Evolutionary conservation across 176 grass and related monocot species (phyloP).

Genomic region (Musa schizocarpa): DNA sequence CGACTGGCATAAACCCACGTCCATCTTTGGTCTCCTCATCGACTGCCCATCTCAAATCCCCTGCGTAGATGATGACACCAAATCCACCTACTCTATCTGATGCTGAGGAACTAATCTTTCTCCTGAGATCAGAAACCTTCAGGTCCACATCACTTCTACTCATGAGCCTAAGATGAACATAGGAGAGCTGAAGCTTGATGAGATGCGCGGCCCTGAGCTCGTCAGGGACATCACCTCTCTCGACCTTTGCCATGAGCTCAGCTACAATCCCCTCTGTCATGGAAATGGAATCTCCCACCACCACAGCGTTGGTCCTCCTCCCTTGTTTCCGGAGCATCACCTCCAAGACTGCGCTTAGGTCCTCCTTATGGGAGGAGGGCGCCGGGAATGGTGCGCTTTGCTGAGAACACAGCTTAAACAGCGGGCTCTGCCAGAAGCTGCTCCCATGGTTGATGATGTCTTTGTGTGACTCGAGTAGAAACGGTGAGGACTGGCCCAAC

Average conservation of each 20-base stretch:
- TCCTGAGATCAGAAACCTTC: constrained; percentile 59
- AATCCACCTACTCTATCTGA: constrained; percentile 10
- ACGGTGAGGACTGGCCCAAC: constrained; percentile 7
- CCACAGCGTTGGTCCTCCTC: constrained; percentile 40
- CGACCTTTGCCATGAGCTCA: constrained; percentile 44
- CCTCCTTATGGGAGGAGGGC: constrained; percentile 28
- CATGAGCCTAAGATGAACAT: constrained; percentile 68
- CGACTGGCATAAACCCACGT: constrained; percentile 37
- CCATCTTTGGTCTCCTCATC: constrained; percentile 34
- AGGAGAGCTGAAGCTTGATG: constrained; percentile 65
- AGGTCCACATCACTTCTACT: constrained; percentile 48
- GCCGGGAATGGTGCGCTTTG: neutral
- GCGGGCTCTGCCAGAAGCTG: constrained; percentile 49
- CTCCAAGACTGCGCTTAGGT: constrained; percentile 48
- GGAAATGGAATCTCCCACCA: constrained; percentile 66
- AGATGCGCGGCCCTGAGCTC: constrained; percentile 51
- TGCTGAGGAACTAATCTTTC: constrained; percentile 37
- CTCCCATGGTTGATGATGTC: constrained; percentile 22
- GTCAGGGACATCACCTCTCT: constrained; percentile 58
- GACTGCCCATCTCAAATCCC: constrained; percentile 65
- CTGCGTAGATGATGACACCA: constrained; percentile 55
- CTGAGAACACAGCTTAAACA: constrained; percentile 35
- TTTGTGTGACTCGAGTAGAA: constrained; percentile 4
- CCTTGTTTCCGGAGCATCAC: constrained; percentile 52
- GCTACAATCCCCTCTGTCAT: constrained; percentile 45